Base-by-base conservation (phyloP, 1,284 basidiomycete species). In the Athelia sp. region DNA sequence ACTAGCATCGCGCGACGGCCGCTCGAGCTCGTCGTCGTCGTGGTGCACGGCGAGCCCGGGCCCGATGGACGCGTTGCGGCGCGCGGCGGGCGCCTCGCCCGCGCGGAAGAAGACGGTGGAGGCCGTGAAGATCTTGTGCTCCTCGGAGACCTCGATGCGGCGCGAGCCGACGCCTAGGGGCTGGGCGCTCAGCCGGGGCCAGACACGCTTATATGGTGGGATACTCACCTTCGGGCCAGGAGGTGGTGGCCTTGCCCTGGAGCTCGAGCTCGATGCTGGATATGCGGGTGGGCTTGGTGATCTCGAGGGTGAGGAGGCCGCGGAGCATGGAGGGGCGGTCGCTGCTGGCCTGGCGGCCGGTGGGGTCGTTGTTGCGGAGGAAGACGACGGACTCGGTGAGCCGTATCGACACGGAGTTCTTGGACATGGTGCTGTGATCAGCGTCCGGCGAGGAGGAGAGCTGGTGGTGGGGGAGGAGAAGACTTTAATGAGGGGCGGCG, bases 371-470 rank as follows among this genome's bases (percentile, higher is more conserved):
- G 15, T 75, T 71, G 72, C 84, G 79, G 29, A 95, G 78, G 63
- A 91, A 90, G 56, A 93, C 82, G 53, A 90, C 87, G 6, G 88
- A 83, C 66, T 94, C 92, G 0, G 88, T 86, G 54, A 95, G 78
- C 23, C 82, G 78, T 53, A 95, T 87, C 46, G 67, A 72, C 14
- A 84, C 66, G 3, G 74, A 71, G 54, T 60, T 72, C 58, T 69
- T 70, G 13, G 26, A 29, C 26, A 29, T 29, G 6, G 26, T 29
- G 4, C 13, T 6, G 13, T 29, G 26, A 29, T n/a, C n/a, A n/a
- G n/a, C n/a, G n/a, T n/a, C n/a, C n/a, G n/a, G n/a, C n/a, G n/a
- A n/a, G n/a, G n/a, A n/a, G n/a, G n/a, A n/a, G n/a, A n/a, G n/a
- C n/a, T n/a, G n/a, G n/a, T n/a, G n/a, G n/a, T n/a, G n/a, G n/a